Conservation (phyloP, 177 flowering plant species). For the Tripterygium wilfordii region DNA sequence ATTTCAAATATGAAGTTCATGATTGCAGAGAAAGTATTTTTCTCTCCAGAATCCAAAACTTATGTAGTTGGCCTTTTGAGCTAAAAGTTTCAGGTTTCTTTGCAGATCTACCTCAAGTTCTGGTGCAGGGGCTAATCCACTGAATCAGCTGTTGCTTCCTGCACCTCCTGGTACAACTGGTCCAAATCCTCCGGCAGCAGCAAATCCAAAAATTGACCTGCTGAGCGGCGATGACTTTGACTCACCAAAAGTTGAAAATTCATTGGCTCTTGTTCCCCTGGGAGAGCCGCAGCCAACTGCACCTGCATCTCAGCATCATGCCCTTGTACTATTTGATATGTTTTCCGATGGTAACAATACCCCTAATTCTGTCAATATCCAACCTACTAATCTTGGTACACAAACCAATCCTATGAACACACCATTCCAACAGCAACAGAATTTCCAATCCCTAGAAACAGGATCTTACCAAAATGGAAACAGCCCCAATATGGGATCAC, state of each 20-base stretch:
- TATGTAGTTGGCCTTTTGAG: too few relatives aligned
- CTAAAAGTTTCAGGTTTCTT: background rate
- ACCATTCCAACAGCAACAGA: constrained; percentile 53
- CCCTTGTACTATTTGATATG: constrained; percentile 72
- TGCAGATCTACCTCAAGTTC: constrained; percentile 28
- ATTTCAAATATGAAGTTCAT: too few relatives aligned
- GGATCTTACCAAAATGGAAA: constrained; percentile 55
- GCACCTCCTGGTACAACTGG: constrained; percentile 34
- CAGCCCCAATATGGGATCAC: constrained; percentile 29
- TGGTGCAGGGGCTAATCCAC: constrained; percentile 18
- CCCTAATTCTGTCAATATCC: constrained; percentile 27
- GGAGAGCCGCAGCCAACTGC: constrained; percentile 48
- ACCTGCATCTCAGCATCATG: constrained; percentile 55
- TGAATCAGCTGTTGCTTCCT: constrained; percentile 27
- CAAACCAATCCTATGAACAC: constrained; percentile 31
- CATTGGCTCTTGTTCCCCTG: constrained; percentile 84
- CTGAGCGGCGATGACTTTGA: constrained; percentile 82
- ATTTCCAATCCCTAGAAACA: constrained; percentile 32
- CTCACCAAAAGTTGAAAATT: constrained; percentile 52
- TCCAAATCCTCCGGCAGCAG: constrained; percentile 23
- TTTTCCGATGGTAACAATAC: constrained; percentile 37
- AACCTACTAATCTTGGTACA: constrained; percentile 29
- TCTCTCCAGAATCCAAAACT: too few relatives aligned
- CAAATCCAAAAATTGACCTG: constrained; percentile 67
- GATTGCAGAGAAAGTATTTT: too few relatives aligned